These are phyloP conservation scores for Acer negundo DNA, from an alignment of 345 rosid genomes.

Conservation along the genomic window DNA sequence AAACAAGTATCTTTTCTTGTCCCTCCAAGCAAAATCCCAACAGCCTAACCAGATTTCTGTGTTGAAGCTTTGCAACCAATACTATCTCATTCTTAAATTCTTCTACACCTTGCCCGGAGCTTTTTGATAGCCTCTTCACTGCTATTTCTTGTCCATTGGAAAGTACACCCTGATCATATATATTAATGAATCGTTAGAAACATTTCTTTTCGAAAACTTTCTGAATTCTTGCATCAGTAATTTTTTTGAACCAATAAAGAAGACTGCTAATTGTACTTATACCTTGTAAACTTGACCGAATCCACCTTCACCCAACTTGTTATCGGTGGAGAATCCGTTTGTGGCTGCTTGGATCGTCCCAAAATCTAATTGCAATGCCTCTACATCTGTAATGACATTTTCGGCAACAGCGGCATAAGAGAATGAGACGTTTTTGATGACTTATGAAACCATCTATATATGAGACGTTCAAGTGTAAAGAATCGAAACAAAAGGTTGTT, in stretches of 20 bases:
- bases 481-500: no score
- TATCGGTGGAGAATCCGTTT: constrained; percentile 44
- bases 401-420: not conserved
- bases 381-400: constrained; percentile 33
- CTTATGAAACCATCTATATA: no score
- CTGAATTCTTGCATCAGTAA: not conserved
- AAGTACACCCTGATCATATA: constrained; percentile 18
- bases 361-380: constrained; percentile 48
- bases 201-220: not conserved
- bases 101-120: constrained; percentile 28
- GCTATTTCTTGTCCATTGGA: constrained; percentile 32
- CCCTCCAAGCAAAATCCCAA: constrained; percentile 39
- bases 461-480: no score
- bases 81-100: constrained; percentile 38
- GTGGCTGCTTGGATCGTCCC: constrained; percentile 44
- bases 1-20: constrained; percentile 37
- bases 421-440: no score
- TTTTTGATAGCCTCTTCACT: constrained; percentile 30
- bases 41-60: constrained; percentile 37
- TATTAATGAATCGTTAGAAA: not conserved
- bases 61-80: constrained; percentile 39
- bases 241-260: not conserved
- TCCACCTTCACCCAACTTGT: constrained; percentile 73
- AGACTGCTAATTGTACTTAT: not conserved
- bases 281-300: constrained; percentile 73